Base-by-base conservation (phyloP, 768 basidiomycete species). In the Kwoniella pini region DNA sequence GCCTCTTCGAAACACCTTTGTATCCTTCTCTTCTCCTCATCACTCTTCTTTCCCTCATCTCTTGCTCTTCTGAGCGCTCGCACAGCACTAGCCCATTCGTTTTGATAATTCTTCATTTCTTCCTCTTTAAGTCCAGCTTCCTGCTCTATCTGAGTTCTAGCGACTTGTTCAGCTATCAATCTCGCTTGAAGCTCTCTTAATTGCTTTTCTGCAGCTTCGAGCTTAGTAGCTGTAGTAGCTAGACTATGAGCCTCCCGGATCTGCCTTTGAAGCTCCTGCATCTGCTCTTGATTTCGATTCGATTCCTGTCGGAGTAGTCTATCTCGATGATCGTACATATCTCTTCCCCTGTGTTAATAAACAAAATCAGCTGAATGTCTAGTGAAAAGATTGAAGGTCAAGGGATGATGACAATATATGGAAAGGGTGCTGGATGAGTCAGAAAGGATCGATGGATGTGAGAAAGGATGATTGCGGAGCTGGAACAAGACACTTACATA, bases 101-200 rank as follows among this genome's bases (percentile, higher is more conserved):
- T 66, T 50, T 69, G 60, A 38, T 71, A 76, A 13, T 68, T 65
- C 57, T 65, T 67, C 38, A 75, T 71, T 30, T 74, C 63, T 46
- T 75, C 69, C 10, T 60, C 57, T 31, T 60, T 56, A 12, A 60
- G 49, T 10, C 64, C 54, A 19, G 61, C 58, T 30, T 64, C 58
- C 30, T 63, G 53, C 51, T 76, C 74, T n/a, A 75, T 54, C 45
- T 75, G 66, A 2, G 59, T 65, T 31, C 74, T 50, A 4, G 67
- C 71, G n/a, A 77, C 75, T 42, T 68, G 63, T 52, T 78, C 77
- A 27, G 77, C 74, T 13, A 78, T 75, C 19, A 78, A 50, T 22
- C 63, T 69, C 13, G 77, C 77, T 67, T 78, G 77, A 1, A 78
- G 65, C n/a, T 62, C 56, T 10, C 77, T 63, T 6, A 78, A 51